phyloP scores from a whole-genome alignment of 345 rosid species.

The Aquilaria yunnanensis region DNA sequence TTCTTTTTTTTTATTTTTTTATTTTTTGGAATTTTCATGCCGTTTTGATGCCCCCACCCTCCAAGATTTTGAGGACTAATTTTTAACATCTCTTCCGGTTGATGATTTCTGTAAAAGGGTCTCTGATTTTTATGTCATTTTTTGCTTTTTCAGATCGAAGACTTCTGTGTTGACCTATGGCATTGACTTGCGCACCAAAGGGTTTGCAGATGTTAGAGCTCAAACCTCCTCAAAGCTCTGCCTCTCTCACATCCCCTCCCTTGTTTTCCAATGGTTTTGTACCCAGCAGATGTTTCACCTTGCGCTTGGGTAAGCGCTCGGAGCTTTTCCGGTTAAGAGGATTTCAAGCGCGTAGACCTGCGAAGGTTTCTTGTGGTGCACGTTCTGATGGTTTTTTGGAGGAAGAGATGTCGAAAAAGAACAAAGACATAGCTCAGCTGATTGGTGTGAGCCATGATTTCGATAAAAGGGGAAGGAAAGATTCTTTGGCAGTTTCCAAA shows the following conservation, averaged over 20 bases:
- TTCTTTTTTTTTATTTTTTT: not conserved
- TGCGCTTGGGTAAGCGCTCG: conserved; percentile 1
- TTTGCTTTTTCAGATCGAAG: not conserved
- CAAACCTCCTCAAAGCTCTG: conserved; percentile 6
- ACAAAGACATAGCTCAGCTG: conserved; percentile 9
- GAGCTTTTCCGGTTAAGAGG: conserved; percentile 13
- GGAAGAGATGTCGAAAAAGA: conserved; percentile 11
- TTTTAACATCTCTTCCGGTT: too few relatives aligned
- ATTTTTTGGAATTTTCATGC: not conserved
- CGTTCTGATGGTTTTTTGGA: conserved; percentile 14
- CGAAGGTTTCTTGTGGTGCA: conserved; percentile 14
- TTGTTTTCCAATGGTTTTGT: conserved; percentile 1
- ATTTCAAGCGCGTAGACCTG: conserved; percentile 8
- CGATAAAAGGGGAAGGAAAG: not conserved
- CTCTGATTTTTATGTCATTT: not conserved
- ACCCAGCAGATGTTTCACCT: not conserved
- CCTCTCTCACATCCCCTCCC: not conserved
- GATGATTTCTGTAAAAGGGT: not conserved
- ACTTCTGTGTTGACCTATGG: conserved; percentile 12
- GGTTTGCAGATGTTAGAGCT: conserved; percentile 17
- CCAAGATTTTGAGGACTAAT: not conserved
- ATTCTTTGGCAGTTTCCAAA: conserved; percentile 8
- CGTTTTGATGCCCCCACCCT: not conserved
- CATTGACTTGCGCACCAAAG: conserved; percentile 12
- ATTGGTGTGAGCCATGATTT: conserved; percentile 1